Evolutionary conservation across 1,139 yeast species (phyloP).

Genomic region (Geotrichum carabidarum): DNA sequence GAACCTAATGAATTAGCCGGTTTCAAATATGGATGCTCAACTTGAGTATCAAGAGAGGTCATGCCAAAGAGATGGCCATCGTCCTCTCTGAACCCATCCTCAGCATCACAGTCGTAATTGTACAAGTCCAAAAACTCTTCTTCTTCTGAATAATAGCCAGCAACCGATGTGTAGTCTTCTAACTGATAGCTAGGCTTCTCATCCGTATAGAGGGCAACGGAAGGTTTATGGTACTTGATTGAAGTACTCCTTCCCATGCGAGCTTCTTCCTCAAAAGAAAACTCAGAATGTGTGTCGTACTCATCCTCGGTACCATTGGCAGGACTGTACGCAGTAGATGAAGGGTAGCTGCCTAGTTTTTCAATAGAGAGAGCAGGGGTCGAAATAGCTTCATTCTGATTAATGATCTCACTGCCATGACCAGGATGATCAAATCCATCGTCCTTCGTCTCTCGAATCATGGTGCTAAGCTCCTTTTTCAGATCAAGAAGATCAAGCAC

Average conservation of each 20-base stretch:
- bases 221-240: slow-evolving; percentile 16
- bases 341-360: background rate
- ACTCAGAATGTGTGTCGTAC: slow-evolving; percentile 16
- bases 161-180: background rate
- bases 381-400: slow-evolving; percentile 20
- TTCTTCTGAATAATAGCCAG: background rate
- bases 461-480: slow-evolving; percentile 15
- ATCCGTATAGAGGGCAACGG: background rate
- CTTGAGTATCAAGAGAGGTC: background rate
- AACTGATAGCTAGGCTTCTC: background rate
- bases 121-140: slow-evolving; percentile 7
- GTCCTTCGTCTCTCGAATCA: slow-evolving; percentile 12
- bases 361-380: slow-evolving; percentile 16
- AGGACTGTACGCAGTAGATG: background rate
- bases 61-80: slow-evolving; percentile 13
- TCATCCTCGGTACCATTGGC: background rate
- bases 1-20: too few relatives aligned
- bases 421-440: slow-evolving; percentile 4
- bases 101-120: slow-evolving; percentile 7
- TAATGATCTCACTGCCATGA: background rate
- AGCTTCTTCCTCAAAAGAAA: slow-evolving; percentile 21
- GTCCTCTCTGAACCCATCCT: slow-evolving; percentile 7
- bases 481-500: background rate
- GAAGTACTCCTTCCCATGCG: slow-evolving; percentile 19
- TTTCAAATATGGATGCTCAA: too few relatives aligned